A percentile compares a stretch with the other conserved stretches of the same genome.
Conservation (phyloP, 257 asterid genomes). For the Paraleonurus japonicus region DNA sequence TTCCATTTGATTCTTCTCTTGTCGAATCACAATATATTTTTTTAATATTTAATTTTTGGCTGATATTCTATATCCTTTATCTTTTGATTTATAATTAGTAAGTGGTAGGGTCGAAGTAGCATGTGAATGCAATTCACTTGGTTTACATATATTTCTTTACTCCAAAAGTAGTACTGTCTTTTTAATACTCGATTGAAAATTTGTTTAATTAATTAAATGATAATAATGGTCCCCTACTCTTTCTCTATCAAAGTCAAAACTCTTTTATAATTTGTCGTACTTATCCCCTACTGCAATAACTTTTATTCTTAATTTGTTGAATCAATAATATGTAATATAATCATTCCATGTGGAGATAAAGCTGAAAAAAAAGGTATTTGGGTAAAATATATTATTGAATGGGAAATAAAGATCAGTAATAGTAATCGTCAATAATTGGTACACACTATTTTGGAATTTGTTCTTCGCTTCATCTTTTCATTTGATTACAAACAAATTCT, state of each 20-base stretch:
- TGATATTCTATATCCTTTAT: background rate
- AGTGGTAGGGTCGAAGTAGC: background rate
- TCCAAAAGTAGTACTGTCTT: background rate
- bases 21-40: background rate
- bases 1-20: background rate
- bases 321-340: background rate
- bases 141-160: background rate
- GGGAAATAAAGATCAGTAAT: background rate
- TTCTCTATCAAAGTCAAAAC: slow-evolving; percentile 3
- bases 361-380: background rate
- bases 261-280: slow-evolving; percentile 11
- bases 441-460: slow-evolving; percentile 7
- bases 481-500: background rate
- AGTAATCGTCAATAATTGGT: background rate
- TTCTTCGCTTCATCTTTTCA: background rate
- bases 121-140: background rate
- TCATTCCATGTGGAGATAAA: slow-evolving; percentile 13
- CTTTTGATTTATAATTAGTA: background rate
- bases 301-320: background rate
- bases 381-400: background rate
- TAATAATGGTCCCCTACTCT: too few species aligned
- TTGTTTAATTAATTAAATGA: too few species aligned
- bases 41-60: background rate
- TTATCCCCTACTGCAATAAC: slow-evolving; percentile 20
- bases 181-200: background rate